phyloP scores from a whole-genome alignment of 2,329 filamentous ascomycete species.

The Bipolaris bicolor region DNA sequence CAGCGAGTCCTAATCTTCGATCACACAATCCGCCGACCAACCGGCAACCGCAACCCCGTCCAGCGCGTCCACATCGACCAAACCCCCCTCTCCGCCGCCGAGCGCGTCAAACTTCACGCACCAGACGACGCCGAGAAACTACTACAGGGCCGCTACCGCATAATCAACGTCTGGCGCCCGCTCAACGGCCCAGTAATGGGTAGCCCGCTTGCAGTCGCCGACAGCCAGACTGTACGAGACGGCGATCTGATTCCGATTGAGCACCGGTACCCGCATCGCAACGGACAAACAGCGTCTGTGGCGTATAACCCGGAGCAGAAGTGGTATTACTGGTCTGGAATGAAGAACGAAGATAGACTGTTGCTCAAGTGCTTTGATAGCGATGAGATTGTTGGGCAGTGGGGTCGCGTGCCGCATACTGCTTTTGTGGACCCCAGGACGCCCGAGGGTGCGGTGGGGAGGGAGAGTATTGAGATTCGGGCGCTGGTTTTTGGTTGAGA shows the following conservation, averaged over 20 bases:
- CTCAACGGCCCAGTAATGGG: slow-evolving; percentile 64
- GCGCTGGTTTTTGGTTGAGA: slow-evolving; percentile 75
- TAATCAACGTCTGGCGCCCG: slow-evolving; percentile 85
- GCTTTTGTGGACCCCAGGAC: slow-evolving; percentile 76
- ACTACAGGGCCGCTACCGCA: slow-evolving; percentile 73
- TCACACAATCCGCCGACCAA: slow-evolving; percentile 80
- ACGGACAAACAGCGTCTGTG: slow-evolving; percentile 76
- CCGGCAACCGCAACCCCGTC: slow-evolving; percentile 71
- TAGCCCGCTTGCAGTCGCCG: slow-evolving; percentile 64
- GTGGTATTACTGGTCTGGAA: slow-evolving; percentile 83
- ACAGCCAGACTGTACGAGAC: slow-evolving; percentile 61
- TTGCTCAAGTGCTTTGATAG: slow-evolving; percentile 81
- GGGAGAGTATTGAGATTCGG: slow-evolving; percentile 90
- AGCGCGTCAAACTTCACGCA: slow-evolving; percentile 72
- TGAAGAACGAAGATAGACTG: slow-evolving; percentile 74
- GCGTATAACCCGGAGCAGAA: slow-evolving; percentile 65
- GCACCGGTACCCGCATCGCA: slow-evolving; percentile 73
- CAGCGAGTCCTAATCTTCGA: slow-evolving; percentile 78
- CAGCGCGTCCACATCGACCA: slow-evolving; percentile 82
- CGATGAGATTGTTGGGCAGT: slow-evolving; percentile 52
- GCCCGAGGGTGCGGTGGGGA: slow-evolving; percentile 68
- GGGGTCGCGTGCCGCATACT: slow-evolving; percentile 57
- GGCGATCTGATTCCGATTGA: slow-evolving; percentile 73
- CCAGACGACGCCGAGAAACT: slow-evolving; percentile 70
- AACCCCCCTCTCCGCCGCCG: slow-evolving; percentile 67